Evolutionary conservation across 1,284 basidiomycete genomes (phyloP).

Genomic region (Puccinia coronata): DNA sequence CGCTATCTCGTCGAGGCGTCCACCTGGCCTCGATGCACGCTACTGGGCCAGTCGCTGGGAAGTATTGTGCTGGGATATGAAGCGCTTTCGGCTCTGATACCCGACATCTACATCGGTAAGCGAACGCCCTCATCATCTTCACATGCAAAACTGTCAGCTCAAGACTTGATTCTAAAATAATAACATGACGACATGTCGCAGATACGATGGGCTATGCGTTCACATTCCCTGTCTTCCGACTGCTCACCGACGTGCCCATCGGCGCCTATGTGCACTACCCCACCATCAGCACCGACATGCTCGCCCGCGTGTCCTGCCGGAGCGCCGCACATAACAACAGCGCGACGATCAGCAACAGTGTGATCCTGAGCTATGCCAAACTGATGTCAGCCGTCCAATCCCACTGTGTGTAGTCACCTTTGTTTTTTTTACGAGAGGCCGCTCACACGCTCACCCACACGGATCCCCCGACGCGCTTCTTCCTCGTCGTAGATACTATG

Average conservation of each 20-base stretch:
- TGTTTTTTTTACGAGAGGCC: constrained; percentile 31
- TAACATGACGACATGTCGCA: constrained; percentile 57
- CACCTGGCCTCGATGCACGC: constrained; percentile 82
- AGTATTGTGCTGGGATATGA: constrained; percentile 81
- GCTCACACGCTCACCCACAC: too few species aligned
- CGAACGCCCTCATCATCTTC: too few species aligned
- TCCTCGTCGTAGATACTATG: too few species aligned
- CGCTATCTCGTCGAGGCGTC: constrained; percentile 76
- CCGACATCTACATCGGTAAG: constrained; percentile 86
- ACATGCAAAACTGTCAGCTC: too few species aligned
- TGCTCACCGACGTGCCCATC: constrained; percentile 66
- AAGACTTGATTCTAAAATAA: too few species aligned
- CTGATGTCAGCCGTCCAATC: constrained; percentile 65
- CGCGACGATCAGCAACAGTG: constrained; percentile 66
- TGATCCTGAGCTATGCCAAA: constrained; percentile 69
- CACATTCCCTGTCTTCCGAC: constrained; percentile 74
- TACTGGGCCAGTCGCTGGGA: constrained; percentile 86
- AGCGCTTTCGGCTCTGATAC: constrained; percentile 70
- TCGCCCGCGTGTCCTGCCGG: constrained; percentile 72
- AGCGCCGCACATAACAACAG: constrained; percentile 71
- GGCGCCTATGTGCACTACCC: constrained; percentile 96
- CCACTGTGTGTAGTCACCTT: not conserved
- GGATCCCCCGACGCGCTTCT: too few species aligned
- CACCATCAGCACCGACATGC: constrained; percentile 92
- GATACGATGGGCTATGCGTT: constrained; percentile 99